phyloP scores from a whole-genome alignment of 208 protist species.

The Leishmania guyanensis region DNA sequence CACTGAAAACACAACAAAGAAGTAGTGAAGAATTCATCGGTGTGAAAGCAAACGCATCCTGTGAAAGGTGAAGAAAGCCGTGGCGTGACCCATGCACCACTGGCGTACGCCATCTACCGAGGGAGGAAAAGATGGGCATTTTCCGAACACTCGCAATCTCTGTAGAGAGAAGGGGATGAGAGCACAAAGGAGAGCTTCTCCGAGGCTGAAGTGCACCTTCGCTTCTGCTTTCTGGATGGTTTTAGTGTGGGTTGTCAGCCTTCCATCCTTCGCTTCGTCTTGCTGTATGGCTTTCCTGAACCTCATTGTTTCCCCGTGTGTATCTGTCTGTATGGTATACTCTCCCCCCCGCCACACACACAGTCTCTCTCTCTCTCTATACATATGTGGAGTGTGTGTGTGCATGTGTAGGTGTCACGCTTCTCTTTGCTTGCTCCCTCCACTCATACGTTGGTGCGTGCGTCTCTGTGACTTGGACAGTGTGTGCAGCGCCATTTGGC shows the following conservation, averaged over 20 bases:
- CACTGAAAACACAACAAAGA: background rate
- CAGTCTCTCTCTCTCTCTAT: background rate
- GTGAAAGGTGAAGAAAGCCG: background rate
- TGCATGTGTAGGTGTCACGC: background rate
- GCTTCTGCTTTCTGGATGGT: background rate
- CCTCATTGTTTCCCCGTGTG: background rate
- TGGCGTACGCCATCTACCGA: background rate
- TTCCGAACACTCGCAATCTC: too few relatives aligned
- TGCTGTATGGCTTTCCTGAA: background rate
- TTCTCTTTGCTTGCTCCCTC: background rate
- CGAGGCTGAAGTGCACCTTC: background rate
- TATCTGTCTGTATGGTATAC: background rate
- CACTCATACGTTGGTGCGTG: background rate
- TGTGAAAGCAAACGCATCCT: background rate
- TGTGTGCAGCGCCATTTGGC: background rate
- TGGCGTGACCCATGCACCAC: background rate
- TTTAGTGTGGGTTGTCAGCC: background rate
- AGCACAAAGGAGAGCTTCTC: background rate
- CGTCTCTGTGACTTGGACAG: background rate
- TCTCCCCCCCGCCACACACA: background rate
- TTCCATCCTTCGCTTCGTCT: background rate
- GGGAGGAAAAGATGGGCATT: background rate
- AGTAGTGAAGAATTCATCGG: background rate
- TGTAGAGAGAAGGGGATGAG: background rate
- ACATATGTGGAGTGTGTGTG: background rate